Evolutionary conservation across 495 filamentous ascomycete species (phyloP).

Genomic region (Trichocladium antarcticum): DNA sequence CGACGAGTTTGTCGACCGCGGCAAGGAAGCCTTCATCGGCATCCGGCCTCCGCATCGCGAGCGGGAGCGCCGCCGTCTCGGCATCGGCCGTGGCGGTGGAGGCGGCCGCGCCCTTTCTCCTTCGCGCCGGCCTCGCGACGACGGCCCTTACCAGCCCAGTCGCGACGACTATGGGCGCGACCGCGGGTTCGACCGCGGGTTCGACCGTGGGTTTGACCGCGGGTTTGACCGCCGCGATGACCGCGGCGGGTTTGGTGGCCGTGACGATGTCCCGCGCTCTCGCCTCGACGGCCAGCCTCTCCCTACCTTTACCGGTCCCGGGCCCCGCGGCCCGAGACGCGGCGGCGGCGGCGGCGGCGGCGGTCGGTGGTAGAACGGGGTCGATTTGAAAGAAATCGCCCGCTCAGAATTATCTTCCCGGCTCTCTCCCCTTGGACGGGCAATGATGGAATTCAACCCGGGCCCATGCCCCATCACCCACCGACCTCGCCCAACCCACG

Average conservation of each 20-base stretch:
- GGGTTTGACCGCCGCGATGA: not conserved
- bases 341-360: not conserved
- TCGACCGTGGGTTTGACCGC: not conserved
- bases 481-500: no score
- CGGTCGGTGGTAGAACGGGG: not conserved
- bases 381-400: no score
- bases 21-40: constrained; percentile 54
- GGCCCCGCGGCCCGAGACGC: constrained; percentile 17
- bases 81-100: constrained; percentile 4
- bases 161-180: not conserved
- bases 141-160: constrained; percentile 3
- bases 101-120: not conserved
- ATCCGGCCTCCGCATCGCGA: constrained; percentile 43
- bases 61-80: constrained; percentile 17
- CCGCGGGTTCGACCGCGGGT: not conserved
- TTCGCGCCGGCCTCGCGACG: constrained; percentile 5
- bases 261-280: constrained; percentile 18
- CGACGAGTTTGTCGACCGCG: constrained; percentile 60
- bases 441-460: no score
- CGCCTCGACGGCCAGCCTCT: constrained; percentile 23
- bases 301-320: constrained; percentile 14
- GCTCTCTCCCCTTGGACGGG: no score
- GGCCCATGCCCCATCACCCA: no score
- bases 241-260: not conserved
- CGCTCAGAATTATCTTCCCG: no score